Conservation (phyloP, 169 alveolate genomes). For the Perkinsus chesapeaki region DNA sequence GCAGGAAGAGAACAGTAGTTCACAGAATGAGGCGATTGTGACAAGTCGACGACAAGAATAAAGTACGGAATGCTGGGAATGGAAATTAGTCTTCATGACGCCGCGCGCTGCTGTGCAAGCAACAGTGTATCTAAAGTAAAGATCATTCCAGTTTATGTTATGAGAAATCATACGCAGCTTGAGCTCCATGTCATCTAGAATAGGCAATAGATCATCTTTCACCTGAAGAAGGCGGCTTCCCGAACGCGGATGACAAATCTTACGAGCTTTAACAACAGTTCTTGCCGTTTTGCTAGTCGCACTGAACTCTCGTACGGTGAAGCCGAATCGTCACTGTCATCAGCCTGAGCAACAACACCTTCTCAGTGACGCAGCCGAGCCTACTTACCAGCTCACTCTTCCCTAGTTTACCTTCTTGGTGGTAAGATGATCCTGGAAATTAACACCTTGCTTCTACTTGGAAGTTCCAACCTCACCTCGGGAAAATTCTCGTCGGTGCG, state of each 20-base stretch:
- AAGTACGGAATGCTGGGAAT: not conserved
- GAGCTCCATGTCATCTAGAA: not conserved
- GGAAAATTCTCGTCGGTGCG: not conserved
- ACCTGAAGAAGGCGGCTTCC: not conserved
- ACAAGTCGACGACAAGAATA: not conserved
- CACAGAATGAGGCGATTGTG: not conserved
- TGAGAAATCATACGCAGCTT: not conserved
- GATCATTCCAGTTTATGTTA: not conserved
- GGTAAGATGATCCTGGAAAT: not conserved
- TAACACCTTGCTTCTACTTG: not conserved
- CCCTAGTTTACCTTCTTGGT: not conserved
- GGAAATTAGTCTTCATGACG: not conserved
- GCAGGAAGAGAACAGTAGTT: not conserved
- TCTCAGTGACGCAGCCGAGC: not conserved
- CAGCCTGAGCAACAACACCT: not conserved
- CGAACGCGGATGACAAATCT: not conserved
- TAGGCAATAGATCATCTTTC: not conserved
- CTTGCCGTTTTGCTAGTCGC: not conserved
- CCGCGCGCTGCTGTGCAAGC: not conserved
- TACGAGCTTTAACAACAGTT: not conserved
- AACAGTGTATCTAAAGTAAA: not conserved
- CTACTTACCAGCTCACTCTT: not conserved
- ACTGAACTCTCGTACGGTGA: not conserved
- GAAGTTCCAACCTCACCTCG: not conserved
- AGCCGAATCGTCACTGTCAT: not conserved